Evolutionary conservation across 192 early-diverging fungal genomes (phyloP).

Genomic region (Geosiphon pyriformis): DNA sequence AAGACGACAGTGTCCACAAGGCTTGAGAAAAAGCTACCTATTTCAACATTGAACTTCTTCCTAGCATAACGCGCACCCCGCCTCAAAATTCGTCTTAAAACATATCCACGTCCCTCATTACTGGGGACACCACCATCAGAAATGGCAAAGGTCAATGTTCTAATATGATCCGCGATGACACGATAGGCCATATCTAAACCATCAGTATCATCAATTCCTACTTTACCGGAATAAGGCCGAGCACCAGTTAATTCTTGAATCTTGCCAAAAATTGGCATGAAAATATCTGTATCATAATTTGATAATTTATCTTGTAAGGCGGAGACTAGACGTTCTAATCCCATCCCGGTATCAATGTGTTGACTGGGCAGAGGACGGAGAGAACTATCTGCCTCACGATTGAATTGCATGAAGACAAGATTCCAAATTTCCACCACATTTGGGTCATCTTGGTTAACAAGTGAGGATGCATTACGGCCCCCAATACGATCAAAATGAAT

Average conservation of each 20-base stretch:
- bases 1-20: constrained; percentile 88
- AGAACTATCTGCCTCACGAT: constrained; percentile 86
- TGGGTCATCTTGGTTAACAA: constrained; percentile 97
- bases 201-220: constrained; percentile 88
- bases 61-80: constrained; percentile 93
- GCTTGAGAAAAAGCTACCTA: constrained; percentile 89
- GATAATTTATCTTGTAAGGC: constrained; percentile 89
- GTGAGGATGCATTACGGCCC: constrained; percentile 75
- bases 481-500: constrained; percentile 98
- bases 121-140: constrained; percentile 93
- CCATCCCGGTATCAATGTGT: constrained; percentile 98
- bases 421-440: constrained; percentile 99
- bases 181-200: constrained; percentile 98
- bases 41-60: constrained; percentile 83
- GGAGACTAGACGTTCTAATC: constrained; percentile 91
- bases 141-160: constrained; percentile 95
- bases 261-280: constrained; percentile 68
- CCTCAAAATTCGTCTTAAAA: constrained; percentile 91
- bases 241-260: constrained; percentile 88
- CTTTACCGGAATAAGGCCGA: constrained; percentile 74
- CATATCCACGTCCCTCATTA: constrained; percentile 98
- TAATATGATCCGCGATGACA: constrained; percentile 95
- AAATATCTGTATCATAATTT: constrained; percentile 98
- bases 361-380: constrained; percentile 88
- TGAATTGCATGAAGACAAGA: constrained; percentile 98